Base-by-base conservation (phyloP, 2,329 filamentous ascomycete species). In the Cordyceps tenuipes region DNA sequence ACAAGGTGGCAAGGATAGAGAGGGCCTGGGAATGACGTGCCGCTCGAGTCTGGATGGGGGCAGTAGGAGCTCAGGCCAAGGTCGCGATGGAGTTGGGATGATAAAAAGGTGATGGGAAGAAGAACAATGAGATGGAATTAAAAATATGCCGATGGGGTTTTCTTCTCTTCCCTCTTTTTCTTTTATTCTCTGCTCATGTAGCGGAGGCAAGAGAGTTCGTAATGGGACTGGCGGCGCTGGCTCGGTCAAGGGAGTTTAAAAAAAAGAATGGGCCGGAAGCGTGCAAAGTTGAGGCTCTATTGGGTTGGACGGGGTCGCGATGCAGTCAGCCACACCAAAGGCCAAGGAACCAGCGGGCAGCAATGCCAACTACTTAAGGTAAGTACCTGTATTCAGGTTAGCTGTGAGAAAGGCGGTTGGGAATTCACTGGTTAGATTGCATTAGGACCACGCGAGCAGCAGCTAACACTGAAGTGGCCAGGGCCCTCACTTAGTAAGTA, bases 21-120 rank as follows among this genome's bases (percentile, higher is more conserved):
- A n/a, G n/a, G n/a, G n/a, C n/a, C n/a, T n/a, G n/a, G n/a, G 34
- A 36, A 53, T 53, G 50, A 53, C 50, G 50, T 53, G 50, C 50
- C 50, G 23, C 19, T 21, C 34, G 41, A 29, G 29, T 29, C 29
- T 29, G 29, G 29, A 26, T 4, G 13, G 21, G 21, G 21, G 36
- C n/a, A 23, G 19, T 13, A 5, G n/a, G 34, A 36, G 34, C 34
- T 43, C n/a, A 7, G 39, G 39, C 17, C 39, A 17, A 43, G 39
- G 15, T 7, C 13, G 39, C 4, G 17, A 17, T 43, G 15, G 39
- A 43, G 39, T n/a, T n/a, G 39, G n/a, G 15, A n/a, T 43, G 39
- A n/a, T 17, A 15, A 1, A 43, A 43, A n/a, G 13, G 5, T 2
- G 17, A 17, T 43, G 39, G 6, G 17, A 2, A 29, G 34, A 17